These are phyloP conservation scores for Nicotiana sylvestris DNA, from an alignment of 257 asterid species.

Conservation along the genomic window DNA sequence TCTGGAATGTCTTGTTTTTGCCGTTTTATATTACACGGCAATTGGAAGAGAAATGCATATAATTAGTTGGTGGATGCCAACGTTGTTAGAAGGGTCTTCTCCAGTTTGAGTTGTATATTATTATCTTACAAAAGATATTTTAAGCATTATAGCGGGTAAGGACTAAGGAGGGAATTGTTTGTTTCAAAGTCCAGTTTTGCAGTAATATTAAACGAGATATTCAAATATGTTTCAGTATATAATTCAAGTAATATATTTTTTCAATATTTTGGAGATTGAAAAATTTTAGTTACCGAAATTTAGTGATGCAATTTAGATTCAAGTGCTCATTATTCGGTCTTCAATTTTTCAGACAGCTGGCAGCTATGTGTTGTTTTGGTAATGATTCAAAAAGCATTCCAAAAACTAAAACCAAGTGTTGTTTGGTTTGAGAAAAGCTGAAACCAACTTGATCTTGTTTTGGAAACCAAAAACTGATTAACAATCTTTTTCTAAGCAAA, in stretches of 20 bases:
- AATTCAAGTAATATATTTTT: neutral
- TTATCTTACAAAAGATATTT: neutral
- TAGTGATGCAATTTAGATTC: neutral
- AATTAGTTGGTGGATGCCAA: neutral
- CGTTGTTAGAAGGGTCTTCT: neutral
- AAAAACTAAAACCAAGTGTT: neutral
- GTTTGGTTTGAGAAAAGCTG: neutral
- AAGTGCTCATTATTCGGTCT: neutral
- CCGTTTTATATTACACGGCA: neutral
- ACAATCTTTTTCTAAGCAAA: neutral
- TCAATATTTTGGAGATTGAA: neutral
- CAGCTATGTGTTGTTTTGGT: neutral
- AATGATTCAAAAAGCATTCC: neutral
- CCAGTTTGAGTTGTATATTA: neutral
- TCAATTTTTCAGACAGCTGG: constrained; percentile 8
- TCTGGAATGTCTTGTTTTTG: neutral
- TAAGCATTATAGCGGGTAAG: neutral
- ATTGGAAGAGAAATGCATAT: neutral
- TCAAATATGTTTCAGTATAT: neutral
- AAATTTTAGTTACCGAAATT: neutral
- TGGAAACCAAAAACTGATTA: neutral
- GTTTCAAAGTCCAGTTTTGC: neutral
- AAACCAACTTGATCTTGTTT: neutral
- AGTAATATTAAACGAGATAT: neutral
- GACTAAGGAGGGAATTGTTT: neutral